phyloP scores from a whole-genome alignment of 345 rosid genomes.

The Eucalyptus sp. region DNA sequence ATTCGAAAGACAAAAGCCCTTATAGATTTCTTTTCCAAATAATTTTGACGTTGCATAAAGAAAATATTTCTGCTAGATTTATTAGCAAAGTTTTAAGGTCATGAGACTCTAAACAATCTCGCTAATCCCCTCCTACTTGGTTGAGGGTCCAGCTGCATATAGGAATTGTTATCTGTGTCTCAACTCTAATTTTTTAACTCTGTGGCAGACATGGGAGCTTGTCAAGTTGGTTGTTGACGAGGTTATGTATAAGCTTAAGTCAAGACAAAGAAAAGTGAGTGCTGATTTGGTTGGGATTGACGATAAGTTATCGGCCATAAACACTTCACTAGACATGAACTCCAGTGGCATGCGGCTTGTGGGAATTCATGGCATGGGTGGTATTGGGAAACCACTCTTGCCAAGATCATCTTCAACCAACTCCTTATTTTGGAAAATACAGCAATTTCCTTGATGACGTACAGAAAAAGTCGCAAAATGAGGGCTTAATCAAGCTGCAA shows the following conservation, averaged over 20 bases:
- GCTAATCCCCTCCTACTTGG: neutral
- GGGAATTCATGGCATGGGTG: neutral
- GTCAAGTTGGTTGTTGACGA: no score
- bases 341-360: neutral
- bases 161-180: neutral
- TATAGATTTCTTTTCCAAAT: neutral
- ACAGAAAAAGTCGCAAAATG: neutral
- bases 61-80: neutral
- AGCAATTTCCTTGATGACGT: neutral
- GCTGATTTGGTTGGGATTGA: neutral
- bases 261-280: neutral
- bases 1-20: neutral
- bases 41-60: no score
- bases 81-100: neutral
- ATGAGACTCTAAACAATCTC: neutral
- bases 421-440: neutral
- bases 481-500: neutral
- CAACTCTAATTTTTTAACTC: no score
- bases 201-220: no score
- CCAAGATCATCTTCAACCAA: neutral
- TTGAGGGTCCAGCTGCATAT: neutral
- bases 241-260: neutral
- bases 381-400: neutral
- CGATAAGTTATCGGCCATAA: neutral
- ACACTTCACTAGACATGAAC: neutral